Evolutionary conservation across 495 filamentous ascomycete species (phyloP).

Genomic region (Penicillium goetzii): DNA sequence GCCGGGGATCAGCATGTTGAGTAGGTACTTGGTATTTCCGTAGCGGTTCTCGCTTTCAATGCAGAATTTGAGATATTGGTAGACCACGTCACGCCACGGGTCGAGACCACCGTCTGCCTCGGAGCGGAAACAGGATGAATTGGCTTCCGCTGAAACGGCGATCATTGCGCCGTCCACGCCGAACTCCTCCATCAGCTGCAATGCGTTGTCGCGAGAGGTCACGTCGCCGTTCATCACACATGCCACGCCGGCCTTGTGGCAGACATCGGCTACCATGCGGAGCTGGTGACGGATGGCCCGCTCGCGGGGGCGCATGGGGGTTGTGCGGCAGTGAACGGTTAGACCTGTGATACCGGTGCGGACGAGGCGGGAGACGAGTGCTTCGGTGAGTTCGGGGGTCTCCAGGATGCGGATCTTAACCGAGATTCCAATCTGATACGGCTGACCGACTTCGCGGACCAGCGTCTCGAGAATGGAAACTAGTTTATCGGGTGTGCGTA

Average conservation of each 20-base stretch:
- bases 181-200: slow-evolving; percentile 69
- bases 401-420: slow-evolving; percentile 94
- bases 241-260: slow-evolving; percentile 79
- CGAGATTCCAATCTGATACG: slow-evolving; percentile 83
- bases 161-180: slow-evolving; percentile 96
- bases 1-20: slow-evolving; percentile 83
- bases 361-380: slow-evolving; percentile 73
- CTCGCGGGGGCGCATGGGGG: slow-evolving; percentile 90
- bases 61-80: slow-evolving; percentile 69
- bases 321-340: slow-evolving; percentile 94
- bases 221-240: slow-evolving; percentile 97
- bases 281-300: slow-evolving; percentile 85
- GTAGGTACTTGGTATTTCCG: slow-evolving; percentile 87
- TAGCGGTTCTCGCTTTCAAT: slow-evolving; percentile 82
- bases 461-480: slow-evolving; percentile 79
- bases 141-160: slow-evolving; percentile 85
- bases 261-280: slow-evolving; percentile 75
- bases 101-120: slow-evolving; percentile 65
- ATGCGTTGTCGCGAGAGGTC: slow-evolving; percentile 64
- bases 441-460: slow-evolving; percentile 73
- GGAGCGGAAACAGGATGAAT: slow-evolving; percentile 79
- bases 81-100: slow-evolving; percentile 74
- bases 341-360: slow-evolving; percentile 87
- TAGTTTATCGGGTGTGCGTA: slow-evolving; percentile 80
- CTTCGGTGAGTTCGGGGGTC: slow-evolving; percentile 69